A percentile compares a stretch with the other conserved stretches of the same genome.
Evolutionary conservation across 306 rosid species (phyloP).

Genomic region (Vachellia collinsii): DNA sequence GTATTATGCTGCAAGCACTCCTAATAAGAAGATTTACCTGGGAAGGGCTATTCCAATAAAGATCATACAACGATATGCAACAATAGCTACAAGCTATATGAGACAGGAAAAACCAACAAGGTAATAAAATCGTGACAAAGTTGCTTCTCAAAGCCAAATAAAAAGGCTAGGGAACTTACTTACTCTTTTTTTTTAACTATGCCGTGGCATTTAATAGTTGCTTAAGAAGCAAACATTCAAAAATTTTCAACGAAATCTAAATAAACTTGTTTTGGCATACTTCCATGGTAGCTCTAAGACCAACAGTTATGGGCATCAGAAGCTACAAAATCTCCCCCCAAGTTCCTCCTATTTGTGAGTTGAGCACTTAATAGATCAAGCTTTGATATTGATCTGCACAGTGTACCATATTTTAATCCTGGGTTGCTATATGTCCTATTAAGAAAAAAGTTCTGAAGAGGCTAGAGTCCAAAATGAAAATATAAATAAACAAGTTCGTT

Average conservation of each 20-base stretch:
- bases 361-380: conserved; percentile 1
- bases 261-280: conserved; percentile 1
- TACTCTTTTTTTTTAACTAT: neutral
- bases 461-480: conserved; percentile 16
- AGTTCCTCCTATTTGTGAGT: neutral
- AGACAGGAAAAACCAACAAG: neutral
- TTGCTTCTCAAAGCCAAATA: conserved; percentile 6
- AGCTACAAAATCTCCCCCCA: neutral
- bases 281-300: neutral
- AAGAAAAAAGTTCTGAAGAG: neutral
- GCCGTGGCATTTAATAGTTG: neutral
- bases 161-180: conserved; percentile 8
- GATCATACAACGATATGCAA: neutral
- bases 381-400: conserved; percentile 12
- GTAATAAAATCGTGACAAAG: conserved; percentile 5
- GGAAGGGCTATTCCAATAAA: conserved; percentile 19
- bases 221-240: neutral
- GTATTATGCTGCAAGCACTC: conserved; percentile 6
- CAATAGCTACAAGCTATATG: conserved; percentile 12
- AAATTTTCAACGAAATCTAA: conserved; percentile 4
- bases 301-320: neutral
- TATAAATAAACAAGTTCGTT: neutral
- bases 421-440: neutral
- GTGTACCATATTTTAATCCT: conserved; percentile 8
- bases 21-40: neutral